Evolutionary conservation across 495 filamentous ascomycete species (phyloP), one percentile per base, ranked within the genome.

Genomic region (Hyaloscypha bicolor): DNA sequence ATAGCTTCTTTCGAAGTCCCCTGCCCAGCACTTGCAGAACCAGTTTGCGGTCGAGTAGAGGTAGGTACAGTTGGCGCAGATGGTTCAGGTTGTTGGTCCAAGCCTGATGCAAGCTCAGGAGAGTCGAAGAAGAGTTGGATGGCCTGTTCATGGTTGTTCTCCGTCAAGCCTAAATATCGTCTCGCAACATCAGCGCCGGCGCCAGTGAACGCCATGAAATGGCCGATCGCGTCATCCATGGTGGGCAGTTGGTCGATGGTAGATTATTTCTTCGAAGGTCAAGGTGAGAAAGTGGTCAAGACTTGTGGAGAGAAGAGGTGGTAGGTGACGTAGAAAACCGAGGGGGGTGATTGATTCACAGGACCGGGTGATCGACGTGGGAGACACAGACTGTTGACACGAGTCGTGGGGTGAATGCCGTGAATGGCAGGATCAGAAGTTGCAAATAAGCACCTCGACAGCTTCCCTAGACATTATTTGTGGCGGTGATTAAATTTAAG

Each of bases 91-190:
- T 76, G 68, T 75, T 79, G 70, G 78, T 79, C 74, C 77, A 78
- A 31, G 69, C 76, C 68, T 9, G 78, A 87, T 70, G 77, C 87
- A 76, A 75, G 86, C 78, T 80, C 92, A 81, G 77, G 88, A 84
- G 91, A 94, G 66, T 93, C 90, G 77, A 91, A 98, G 80, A 86
- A 99, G 14, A 97, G 88, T 79, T 91, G 86, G 73, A 97, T 87
- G 9, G 95, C 95, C 75, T 95, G 91, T 72, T 90, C 86, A 62
- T 93, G 80, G 72, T 96, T 88, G 71, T 87, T 88, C 69, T 96
- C 92, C 31, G 92, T 88, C 62, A 99, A 80, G 70, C 89, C 82
- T 42, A 98, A 85, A 77, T 96, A 96, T 69, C 90, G 90, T 63
- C 82, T 82, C 30, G 93, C 93, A 66, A 87, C 82, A 67, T 88